Evolutionary conservation across 306 rosid genomes (phyloP), one percentile per base, ranked within the genome.

Genomic region (Oxytropis ochrocephala): DNA sequence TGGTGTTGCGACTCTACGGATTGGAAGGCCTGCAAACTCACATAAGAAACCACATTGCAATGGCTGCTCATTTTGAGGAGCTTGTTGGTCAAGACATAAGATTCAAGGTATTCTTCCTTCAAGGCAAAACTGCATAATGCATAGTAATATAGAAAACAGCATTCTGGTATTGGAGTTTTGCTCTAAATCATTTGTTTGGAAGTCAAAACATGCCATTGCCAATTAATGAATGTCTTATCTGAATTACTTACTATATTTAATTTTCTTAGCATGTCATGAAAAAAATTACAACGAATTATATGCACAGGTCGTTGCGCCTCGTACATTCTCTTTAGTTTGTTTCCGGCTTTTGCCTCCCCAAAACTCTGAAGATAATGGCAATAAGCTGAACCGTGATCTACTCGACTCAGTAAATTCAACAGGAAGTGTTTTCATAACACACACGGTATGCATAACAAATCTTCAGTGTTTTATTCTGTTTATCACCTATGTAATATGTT

Each of bases 1-100:
- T 90, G 97, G 97, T 90, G 72, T 47, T 94, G 51, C 85, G 98
- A 18, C 90, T 94, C 50, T 90, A 94, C 62, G 98, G 98, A 75
- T 48, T 88, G 74, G 96, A 90, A 67, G 91, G 90, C 61, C 82
- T 94, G 64, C 88, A 74, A 67, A 55, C 63, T 72, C 83, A 90
- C 82, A 75, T 88, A 77, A 82, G 94, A 84, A 82, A 75, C 74
- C 96, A 90, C 75, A 86, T 88, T 73, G 84, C 75, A 63, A 16
- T 94, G 89, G 97, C 98, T 60, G 74, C 84, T 69, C 59, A 73
- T 64, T 94, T 94, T 54, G 88, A 90, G 79, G 81, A 73, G 11
- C 88, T 86, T 69, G 88, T 88, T 65, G 56, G 74, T 78, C 81
- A 85, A 73, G 98, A 93, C 80, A 42, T 82, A 19, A 85, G 94